Evolutionary conservation across 805 yeast genomes (phyloP), one percentile per base, ranked within the genome.

Genomic region (Nakazawaea sp.): DNA sequence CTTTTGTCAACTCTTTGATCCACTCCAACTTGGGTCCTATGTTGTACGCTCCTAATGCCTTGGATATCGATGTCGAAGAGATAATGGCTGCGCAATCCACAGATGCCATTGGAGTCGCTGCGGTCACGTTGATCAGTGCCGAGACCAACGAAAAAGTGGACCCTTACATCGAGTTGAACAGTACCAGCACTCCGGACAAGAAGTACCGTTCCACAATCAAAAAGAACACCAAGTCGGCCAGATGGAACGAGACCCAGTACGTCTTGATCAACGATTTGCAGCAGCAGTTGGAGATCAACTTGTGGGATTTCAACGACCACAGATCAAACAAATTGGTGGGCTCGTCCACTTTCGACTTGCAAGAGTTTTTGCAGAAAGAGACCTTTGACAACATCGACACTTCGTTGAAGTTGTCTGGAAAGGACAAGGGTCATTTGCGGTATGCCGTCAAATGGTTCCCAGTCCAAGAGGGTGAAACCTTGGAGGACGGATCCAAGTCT

Each of bases 31-130:
- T 78, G 49, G 78, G 83, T 30, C 92, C 90, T 30, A 75, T 82
- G 78, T 58, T 84, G 42, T 83, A 83, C 53, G 88, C 89, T 8
- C 95, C 95, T 46, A 84, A 84, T 56, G 78, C 84, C 38, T 58
- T 81, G 29, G 90, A 83, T 51, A 61, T 84, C 43, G 79, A 83
- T 49, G 82, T 83, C 28, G 86, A 79, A 53, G 87, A 80, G 43
- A 57, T 82, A 16, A 66, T 83, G 70, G 75, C 78, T 28, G 71
- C 68, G 30, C 74, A 73, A 50, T 58, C 75, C 5, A 76, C 78
- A 39, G 89, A 81, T 45, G 79, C 88, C 4, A 67, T 68, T 45
- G 92, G 90, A 46, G 78, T 77, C 41, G 61, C 80, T 43, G 81
- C 82, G 2, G 72, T 84, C 11, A 79, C 78, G 23, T 51, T 82